Evolutionary conservation across 495 filamentous ascomycete species (phyloP), one percentile per base, ranked within the genome.

Genomic region (Lindgomyces ingoldianus): DNA sequence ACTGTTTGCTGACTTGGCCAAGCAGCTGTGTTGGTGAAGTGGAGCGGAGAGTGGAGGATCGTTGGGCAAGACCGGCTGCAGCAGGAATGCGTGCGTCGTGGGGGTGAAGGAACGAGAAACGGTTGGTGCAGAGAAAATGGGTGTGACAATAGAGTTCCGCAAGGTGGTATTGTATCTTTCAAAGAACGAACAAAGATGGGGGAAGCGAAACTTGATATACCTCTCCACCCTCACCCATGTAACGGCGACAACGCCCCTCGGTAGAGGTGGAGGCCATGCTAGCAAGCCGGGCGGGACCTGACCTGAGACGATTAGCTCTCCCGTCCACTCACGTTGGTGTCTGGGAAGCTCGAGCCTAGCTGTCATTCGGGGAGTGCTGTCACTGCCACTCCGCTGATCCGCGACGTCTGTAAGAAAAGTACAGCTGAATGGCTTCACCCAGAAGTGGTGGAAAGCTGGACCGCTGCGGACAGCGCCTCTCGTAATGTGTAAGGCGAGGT

Each of bases 71-170:
- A 22, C 56, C 41, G 61, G 60, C 54, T 61, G 67, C 57, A 58
- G 66, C 56, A 50, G 46, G 62, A 56, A 39, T 45, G 19, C 61
- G 50, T 68, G 65, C 61, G 60, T 62, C 67, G 67, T 69, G 67
- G 67, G 67, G 67, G 67, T 62, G 44, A 44, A n/a, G 24, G 18
- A 26, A 44, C 46, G 26, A 33, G 44, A 26, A 55, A 11, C 48
- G 67, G 67, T 61, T 54, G 61, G 56, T 25, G 41, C 41, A 47
- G 36, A 42, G 21, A 22, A 21, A 19, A 9, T 0, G 57, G 24
- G n/a, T 42, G 36, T 65, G 62, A 60, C 57, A 39, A 65, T 48
- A 55, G 55, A 44, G 50, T 30, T 65, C 25, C 41, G 62, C 33
- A 52, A 61, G 41, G 45, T 61, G 61, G 49, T 56, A 62, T 42